Evolutionary conservation across 345 rosid genomes (phyloP).

Genomic region (Ricinus communis): DNA sequence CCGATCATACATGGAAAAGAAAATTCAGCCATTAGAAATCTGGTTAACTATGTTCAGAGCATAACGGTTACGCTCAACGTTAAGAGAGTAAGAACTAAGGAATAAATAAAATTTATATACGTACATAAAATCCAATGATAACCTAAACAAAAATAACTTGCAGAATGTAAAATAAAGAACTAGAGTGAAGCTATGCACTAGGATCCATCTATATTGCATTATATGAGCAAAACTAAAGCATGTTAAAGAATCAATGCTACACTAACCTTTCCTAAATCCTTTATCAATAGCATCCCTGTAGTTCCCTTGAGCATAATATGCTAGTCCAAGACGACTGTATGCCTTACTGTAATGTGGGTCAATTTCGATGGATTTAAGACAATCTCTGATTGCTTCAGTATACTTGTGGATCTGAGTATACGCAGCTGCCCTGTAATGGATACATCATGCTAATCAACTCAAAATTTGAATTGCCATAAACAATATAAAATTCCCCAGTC

Average conservation of each 20-base stretch:
- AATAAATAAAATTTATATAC: neutral
- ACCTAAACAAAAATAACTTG: neutral
- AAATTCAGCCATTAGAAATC: neutral
- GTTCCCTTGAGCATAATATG: conserved; percentile 74
- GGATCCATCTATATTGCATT: neutral
- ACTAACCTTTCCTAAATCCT: conserved; percentile 82
- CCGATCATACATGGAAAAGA: neutral
- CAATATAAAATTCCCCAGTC: conserved; percentile 7
- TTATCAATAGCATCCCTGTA: conserved; percentile 74
- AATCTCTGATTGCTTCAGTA: conserved; percentile 68
- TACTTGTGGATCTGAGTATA: conserved; percentile 67
- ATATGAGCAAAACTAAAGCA: neutral
- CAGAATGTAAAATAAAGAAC: neutral
- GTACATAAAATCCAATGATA: neutral
- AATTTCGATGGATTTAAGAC: conserved; percentile 73
- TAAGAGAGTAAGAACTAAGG: no score
- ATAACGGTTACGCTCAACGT: no score
- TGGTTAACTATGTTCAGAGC: neutral
- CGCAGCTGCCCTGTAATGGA: conserved; percentile 74
- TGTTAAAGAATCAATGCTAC: conserved; percentile 13
- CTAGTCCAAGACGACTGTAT: conserved; percentile 85
- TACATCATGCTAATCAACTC: conserved; percentile 18
- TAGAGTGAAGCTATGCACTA: neutral
- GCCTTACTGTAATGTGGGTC: conserved; percentile 84
- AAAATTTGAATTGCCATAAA: conserved; percentile 1